phyloP scores from a whole-genome alignment of 805 yeast species.

The Myxozyma sirexii region DNA sequence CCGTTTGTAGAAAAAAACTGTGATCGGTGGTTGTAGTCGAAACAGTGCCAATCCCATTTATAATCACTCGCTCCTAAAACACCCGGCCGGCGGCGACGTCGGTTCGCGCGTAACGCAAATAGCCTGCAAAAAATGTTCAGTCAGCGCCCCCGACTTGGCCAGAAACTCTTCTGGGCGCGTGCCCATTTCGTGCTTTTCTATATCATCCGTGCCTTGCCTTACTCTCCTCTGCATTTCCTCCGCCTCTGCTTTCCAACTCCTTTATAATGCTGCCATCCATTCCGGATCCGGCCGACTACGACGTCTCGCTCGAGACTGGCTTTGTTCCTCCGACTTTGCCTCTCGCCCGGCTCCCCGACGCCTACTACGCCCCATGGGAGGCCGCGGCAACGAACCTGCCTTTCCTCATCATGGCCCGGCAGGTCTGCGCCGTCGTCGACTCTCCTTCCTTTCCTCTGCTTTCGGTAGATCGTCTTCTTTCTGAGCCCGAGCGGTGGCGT shows the following conservation, averaged over 20 bases:
- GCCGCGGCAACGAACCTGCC: slow-evolving; percentile 65
- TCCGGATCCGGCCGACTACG: slow-evolving; percentile 65
- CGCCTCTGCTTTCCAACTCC: not conserved
- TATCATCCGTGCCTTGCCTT: not conserved
- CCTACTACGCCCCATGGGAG: slow-evolving; percentile 81
- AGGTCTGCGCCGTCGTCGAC: slow-evolving; percentile 66
- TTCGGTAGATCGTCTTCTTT: slow-evolving; percentile 49
- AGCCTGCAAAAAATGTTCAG: not conserved
- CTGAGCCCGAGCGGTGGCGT: slow-evolving; percentile 63
- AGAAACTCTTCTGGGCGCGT: slow-evolving; percentile 4
- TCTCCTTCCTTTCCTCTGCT: slow-evolving; percentile 50
- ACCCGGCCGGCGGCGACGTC: no score
- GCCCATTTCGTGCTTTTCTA: slow-evolving; percentile 1
- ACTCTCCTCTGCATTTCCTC: not conserved
- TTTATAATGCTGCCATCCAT: slow-evolving; percentile 40
- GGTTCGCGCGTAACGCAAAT: not conserved
- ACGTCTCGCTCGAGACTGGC: slow-evolving; percentile 70
- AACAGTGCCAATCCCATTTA: no score
- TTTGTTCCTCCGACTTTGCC: slow-evolving; percentile 77
- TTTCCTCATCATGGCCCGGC: slow-evolving; percentile 66
- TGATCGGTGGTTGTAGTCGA: no score
- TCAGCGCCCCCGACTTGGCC: not conserved
- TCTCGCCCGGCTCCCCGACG: slow-evolving; percentile 57
- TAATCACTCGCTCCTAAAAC: no score
- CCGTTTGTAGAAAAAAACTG: no score